Evolutionary conservation across 768 basidiomycete genomes (phyloP).

Genomic region (Trametes punicea): DNA sequence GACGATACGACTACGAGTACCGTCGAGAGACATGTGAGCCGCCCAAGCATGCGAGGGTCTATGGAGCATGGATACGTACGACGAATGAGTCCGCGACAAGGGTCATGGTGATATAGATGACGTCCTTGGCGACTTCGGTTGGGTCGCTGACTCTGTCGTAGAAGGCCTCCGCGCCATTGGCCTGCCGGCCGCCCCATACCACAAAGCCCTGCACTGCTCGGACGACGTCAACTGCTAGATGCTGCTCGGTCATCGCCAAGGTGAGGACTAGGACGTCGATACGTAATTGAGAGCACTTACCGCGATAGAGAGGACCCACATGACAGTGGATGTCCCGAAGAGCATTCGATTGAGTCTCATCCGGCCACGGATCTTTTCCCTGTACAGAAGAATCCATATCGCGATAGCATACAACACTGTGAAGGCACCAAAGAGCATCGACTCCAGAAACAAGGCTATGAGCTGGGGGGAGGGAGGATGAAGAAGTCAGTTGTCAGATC

Average conservation of each 20-base stretch:
- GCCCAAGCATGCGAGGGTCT: too few relatives aligned
- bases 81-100: constrained; percentile 9
- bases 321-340: background rate
- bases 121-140: constrained; percentile 3
- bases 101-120: constrained; percentile 12
- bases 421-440: constrained; percentile 5
- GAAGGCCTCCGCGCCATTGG: background rate
- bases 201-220: constrained; percentile 8
- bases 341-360: background rate
- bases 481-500: background rate
- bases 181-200: background rate
- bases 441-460: constrained; percentile 1
- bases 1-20: constrained; percentile 4
- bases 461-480: background rate
- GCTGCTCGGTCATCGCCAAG: background rate
- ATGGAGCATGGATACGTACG: background rate
- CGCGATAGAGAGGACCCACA: constrained; percentile 1
- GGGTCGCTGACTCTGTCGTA: constrained; percentile 1
- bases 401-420: background rate
- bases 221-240: constrained; percentile 2
- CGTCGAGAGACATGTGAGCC: background rate
- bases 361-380: background rate
- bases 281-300: background rate
- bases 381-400: constrained; percentile 1
- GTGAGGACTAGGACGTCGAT: background rate